Base-by-base conservation (phyloP, 805 yeast genomes). In the Suhomyces sp. region DNA sequence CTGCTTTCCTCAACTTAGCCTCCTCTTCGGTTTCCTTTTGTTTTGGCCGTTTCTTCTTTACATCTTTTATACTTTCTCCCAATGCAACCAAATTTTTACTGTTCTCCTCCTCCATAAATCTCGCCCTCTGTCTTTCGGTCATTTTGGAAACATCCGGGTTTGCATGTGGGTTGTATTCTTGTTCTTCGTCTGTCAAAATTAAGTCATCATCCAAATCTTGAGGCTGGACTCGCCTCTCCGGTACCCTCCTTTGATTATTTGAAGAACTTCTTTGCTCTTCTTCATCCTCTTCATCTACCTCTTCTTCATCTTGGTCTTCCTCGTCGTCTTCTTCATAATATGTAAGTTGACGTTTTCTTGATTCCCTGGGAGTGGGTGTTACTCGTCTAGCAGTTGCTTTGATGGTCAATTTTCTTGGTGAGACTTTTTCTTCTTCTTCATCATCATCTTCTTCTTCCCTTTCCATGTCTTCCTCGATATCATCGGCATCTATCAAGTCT, bases 1-100 rank as follows among this genome's bases (percentile, higher is more conserved):
- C 98, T 1, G 95, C 86, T 43, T 88, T 79, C 28, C 88, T 74
- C 39, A 87, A 59, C 30, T 84, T 86, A 25, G 80, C 73, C 60
- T 90, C 95, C 56, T 91, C 96, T 39, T 82, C 96, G 0, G 95
- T 81, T 35, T 85, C 72, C 22, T 72, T 70, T 42, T 74, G 75
- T 54, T 77, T 78, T 41, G 72, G 69, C 25, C 57, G 54, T 17
- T 63, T 59, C 31, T 68, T 70, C 40, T 67, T 68, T 7, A 67
- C 40, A 17, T 42, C 45, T 10, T 38, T 42, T 19, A 46, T 40
- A 21, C 38, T 44, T 23, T 54, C 58, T 34, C 54, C 63, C 43
- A 64, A 47, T 31, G 60, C 63, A 6, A 58, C 50, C 29, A 60
- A 58, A 30, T 46, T 49, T 34, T 44, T 49, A 20, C 45, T 36